These are phyloP conservation scores for Ceratocystis cacaofunesta DNA, from an alignment of 2,329 filamentous ascomycete species.

Conservation along the genomic window DNA sequence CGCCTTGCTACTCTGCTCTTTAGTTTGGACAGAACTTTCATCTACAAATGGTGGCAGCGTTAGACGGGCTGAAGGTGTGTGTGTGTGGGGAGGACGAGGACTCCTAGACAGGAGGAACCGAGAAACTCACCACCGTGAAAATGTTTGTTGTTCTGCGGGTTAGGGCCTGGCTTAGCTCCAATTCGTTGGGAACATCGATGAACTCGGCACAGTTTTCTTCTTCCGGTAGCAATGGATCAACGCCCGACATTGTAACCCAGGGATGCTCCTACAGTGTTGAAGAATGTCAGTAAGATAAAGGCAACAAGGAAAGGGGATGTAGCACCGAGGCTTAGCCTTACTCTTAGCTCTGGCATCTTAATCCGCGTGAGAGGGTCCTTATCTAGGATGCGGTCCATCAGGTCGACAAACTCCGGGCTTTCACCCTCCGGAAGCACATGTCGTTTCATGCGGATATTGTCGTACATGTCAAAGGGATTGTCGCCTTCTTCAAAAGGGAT, in stretches of 20 bases:
- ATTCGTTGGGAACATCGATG: conserved; percentile 71
- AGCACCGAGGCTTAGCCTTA: conserved; percentile 27
- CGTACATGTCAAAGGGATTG: conserved; percentile 67
- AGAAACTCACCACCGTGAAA: conserved; percentile 54
- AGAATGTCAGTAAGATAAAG: too few species aligned
- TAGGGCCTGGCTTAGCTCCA: conserved; percentile 81
- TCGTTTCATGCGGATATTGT: conserved; percentile 64
- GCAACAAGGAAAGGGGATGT: not conserved
- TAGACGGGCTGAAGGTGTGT: not conserved
- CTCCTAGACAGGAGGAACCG: conserved; percentile 17
- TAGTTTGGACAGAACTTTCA: conserved; percentile 85
- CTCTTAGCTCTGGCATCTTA: conserved; percentile 65
- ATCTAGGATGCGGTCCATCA: conserved; percentile 61
- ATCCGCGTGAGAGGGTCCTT: conserved; percentile 78
- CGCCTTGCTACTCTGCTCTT: conserved; percentile 48
- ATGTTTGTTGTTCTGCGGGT: conserved; percentile 80
- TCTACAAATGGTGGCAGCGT: conserved; percentile 31
- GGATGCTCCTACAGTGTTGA: conserved; percentile 52
- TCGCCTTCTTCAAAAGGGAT: conserved; percentile 72
- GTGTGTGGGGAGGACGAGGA: too few species aligned
- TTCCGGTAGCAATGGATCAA: conserved; percentile 60
- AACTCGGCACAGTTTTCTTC: conserved; percentile 76
- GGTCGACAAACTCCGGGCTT: conserved; percentile 54
- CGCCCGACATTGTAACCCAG: conserved; percentile 76
- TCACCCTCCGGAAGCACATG: conserved; percentile 47